Percentiles rank a stretch among this genome's conserved stretches.
phyloP scores from a whole-genome alignment of 441 rosid genomes.

The Brassica balearica region DNA sequence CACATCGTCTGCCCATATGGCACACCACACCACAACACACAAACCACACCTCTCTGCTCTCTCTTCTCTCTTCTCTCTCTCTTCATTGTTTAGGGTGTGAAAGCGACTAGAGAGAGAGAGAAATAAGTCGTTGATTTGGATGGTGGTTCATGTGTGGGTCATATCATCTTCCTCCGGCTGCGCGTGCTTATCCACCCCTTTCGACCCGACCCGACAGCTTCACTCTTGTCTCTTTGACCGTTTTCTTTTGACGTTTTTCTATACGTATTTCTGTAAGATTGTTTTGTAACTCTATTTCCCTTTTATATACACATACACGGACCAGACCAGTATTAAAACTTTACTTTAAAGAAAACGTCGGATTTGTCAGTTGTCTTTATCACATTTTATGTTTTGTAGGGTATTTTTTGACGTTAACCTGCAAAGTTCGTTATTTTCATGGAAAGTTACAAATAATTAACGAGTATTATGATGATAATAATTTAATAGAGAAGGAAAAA shows the following conservation, averaged over 20 bases:
- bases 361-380: constrained; percentile 36
- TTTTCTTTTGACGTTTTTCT: background rate
- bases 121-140: constrained; percentile 35
- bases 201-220: constrained; percentile 40
- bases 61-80: constrained; percentile 3
- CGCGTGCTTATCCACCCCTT: constrained; percentile 45
- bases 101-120: constrained; percentile 42
- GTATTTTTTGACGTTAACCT: constrained; percentile 17
- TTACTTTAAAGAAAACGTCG: constrained; percentile 17
- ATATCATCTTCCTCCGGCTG: constrained; percentile 33
- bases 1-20: constrained; percentile 38
- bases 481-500: background rate
- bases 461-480: background rate
- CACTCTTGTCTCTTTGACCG: constrained; percentile 44
- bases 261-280: constrained; percentile 17
- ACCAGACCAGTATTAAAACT: constrained; percentile 34
- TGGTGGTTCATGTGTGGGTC: constrained; percentile 40
- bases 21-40: constrained; percentile 29
- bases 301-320: constrained; percentile 9
- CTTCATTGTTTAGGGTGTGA: constrained; percentile 35
- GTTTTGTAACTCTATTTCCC: background rate
- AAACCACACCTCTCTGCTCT: constrained; percentile 32
- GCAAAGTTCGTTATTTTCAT: background rate
- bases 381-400: constrained; percentile 19
- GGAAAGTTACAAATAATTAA: background rate